phyloP scores from a whole-genome alignment of 805 yeast genomes.

The Nakazawaea holstii region DNA sequence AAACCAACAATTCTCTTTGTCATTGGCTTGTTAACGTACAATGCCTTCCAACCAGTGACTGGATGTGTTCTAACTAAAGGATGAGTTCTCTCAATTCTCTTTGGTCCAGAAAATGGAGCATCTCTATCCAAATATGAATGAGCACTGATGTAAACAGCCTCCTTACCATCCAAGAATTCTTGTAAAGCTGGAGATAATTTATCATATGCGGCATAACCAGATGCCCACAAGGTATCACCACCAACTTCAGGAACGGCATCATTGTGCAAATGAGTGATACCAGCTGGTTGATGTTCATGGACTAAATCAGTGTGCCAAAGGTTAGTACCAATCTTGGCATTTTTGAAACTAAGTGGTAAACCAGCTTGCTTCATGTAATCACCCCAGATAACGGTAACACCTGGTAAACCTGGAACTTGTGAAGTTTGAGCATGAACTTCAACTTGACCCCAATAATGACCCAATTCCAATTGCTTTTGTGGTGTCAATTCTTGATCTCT shows the following conservation, averaged over 20 bases:
- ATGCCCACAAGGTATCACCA: constrained; percentile 53
- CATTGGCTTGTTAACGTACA: constrained; percentile 47
- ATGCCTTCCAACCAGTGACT: constrained; percentile 56
- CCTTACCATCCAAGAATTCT: constrained; percentile 46
- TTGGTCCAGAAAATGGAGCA: constrained; percentile 41
- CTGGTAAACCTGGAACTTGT: constrained; percentile 29
- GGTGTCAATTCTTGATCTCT: constrained; percentile 41
- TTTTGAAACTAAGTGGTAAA: constrained; percentile 17
- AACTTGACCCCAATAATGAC: constrained; percentile 39
- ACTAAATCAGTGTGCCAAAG: constrained; percentile 50
- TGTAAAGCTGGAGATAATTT: constrained; percentile 47
- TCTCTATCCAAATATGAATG: constrained; percentile 33
- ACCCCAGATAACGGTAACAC: constrained; percentile 37
- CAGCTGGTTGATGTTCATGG: constrained; percentile 54
- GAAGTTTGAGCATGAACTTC: constrained; percentile 34
- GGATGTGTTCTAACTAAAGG: constrained; percentile 63
- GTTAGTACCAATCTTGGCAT: constrained; percentile 16
- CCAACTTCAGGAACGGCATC: constrained; percentile 46
- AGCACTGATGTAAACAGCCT: constrained; percentile 37
- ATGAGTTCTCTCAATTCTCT: constrained; percentile 49
- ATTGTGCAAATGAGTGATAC: constrained; percentile 47
- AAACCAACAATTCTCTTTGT: constrained; percentile 49
- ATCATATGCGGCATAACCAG: constrained; percentile 56
- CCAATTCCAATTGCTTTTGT: constrained; percentile 36
- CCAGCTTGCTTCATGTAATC: constrained; percentile 27